Conservation (phyloP, 306 rosid species). For the Parietaria judaica region DNA sequence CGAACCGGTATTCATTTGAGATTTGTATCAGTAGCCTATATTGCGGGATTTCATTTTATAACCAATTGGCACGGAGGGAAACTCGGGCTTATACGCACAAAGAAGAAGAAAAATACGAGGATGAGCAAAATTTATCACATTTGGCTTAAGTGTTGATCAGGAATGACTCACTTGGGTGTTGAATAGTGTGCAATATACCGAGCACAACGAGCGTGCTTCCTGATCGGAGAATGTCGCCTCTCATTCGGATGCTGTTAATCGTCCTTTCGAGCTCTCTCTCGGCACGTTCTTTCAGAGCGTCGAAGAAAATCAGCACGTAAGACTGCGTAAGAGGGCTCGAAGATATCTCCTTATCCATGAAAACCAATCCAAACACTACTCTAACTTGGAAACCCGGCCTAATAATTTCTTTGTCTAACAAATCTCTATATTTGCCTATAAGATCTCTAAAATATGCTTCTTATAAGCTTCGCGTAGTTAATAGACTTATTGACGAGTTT, state of each 20-base stretch:
- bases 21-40: no score
- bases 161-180: conserved; percentile 45
- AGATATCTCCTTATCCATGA: conserved; percentile 15
- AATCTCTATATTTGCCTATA: no score
- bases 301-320: conserved; percentile 45
- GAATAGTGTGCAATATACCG: conserved; percentile 44
- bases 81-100: background rate
- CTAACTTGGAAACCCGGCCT: no score
- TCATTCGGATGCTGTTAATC: conserved; percentile 19
- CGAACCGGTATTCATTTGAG: no score
- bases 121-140: background rate
- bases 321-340: conserved; percentile 28
- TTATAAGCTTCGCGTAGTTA: no score
- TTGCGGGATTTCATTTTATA: no score
- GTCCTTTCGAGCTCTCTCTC: conserved; percentile 35
- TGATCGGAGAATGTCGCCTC: conserved; percentile 33
- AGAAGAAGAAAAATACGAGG: background rate
- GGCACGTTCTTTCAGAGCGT: conserved; percentile 49
- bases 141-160: background rate
- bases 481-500: no score
- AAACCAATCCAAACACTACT: background rate
- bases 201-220: conserved; percentile 51
- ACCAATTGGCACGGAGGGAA: no score
- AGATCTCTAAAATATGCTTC: no score
- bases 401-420: no score